Evolutionary conservation across 352 stramenopile genomes (phyloP), one percentile per base, ranked within the genome.

Genomic region (Pythium aristosporum): DNA sequence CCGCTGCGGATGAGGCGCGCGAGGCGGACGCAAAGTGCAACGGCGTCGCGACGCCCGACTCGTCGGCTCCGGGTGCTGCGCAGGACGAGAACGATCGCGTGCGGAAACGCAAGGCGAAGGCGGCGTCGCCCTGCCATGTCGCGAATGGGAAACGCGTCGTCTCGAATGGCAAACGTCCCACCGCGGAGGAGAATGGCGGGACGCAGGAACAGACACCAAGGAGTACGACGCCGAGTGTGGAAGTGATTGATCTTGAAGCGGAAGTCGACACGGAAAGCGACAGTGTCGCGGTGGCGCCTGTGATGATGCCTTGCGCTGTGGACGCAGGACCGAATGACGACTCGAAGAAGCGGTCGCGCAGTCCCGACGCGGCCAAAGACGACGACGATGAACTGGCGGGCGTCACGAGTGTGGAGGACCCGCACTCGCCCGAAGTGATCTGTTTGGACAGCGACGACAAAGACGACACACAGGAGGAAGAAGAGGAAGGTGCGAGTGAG

Each of bases 401-500:
- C 15, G 47, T 36, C 9, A 63, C 47, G 44, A 66, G 44, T 28
- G 44, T 65, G 25, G 55, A 66, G n/a, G 64, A 71, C 43, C 36
- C 36, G 57, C 53, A 65, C 30, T 63, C 62, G 54, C 62, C 62
- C n/a, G 62, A 69, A n/a, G 42, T 63, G 3, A 57, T 62, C 21
- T 63, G 53, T 28, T 3, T 69, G 15, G 62, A 69, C 47, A 57
- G 55, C 23, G 62, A 69, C 55, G 57, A 46, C 8, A 43, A 55
- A 21, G 52, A 61, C n/a, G 53, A 48, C 7, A 50, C 20, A 28
- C 44, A 56, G 21, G 58, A 50, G 9, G 51, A 46, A 34, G 55
- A 54, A n/a, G 56, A 55, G 18, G 56, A 36, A 34, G 34, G 8
- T 7, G 11, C 23, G 16, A 67, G 60, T 51, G 60, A 61, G 39